Conservation (phyloP, 2,329 filamentous ascomycete genomes). For the Alternaria novae-zelandiae region DNA sequence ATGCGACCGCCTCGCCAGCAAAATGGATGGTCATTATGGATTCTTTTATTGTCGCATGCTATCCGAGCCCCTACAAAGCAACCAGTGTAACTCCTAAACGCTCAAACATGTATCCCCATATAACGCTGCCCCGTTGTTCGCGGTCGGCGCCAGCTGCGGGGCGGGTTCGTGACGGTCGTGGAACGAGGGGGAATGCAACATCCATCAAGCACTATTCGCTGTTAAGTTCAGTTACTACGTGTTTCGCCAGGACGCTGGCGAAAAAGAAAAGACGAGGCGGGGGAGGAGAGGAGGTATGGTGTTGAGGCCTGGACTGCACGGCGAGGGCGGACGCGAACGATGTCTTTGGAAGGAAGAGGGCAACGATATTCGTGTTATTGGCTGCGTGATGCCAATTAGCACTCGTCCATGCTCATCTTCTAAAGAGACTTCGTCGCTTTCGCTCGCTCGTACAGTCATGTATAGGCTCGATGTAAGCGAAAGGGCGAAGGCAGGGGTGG, state of each 20-base stretch:
- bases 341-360: constrained; percentile 1
- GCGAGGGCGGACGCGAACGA: background rate
- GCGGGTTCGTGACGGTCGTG: constrained; percentile 6
- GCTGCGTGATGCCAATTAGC: constrained; percentile 25
- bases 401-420: constrained; percentile 4
- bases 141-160: constrained; percentile 1
- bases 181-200: constrained; percentile 8
- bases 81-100: constrained; percentile 14
- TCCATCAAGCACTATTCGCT: constrained; percentile 31
- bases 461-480: constrained; percentile 13
- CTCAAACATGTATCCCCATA: constrained; percentile 3
- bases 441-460: constrained; percentile 14
- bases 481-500: constrained; percentile 4
- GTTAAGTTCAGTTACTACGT: constrained; percentile 27
- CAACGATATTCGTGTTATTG: constrained; percentile 13
- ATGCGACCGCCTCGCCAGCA: background rate
- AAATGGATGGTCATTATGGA: constrained; percentile 1
- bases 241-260: constrained; percentile 13
- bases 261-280: background rate
- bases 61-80: constrained; percentile 1
- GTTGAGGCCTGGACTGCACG: background rate
- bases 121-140: constrained; percentile 1
- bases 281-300: background rate
- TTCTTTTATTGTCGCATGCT: constrained; percentile 10
- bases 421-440: constrained; percentile 4